Base-by-base conservation (phyloP, 345 rosid genomes). In the Eucalyptus sp. region DNA sequence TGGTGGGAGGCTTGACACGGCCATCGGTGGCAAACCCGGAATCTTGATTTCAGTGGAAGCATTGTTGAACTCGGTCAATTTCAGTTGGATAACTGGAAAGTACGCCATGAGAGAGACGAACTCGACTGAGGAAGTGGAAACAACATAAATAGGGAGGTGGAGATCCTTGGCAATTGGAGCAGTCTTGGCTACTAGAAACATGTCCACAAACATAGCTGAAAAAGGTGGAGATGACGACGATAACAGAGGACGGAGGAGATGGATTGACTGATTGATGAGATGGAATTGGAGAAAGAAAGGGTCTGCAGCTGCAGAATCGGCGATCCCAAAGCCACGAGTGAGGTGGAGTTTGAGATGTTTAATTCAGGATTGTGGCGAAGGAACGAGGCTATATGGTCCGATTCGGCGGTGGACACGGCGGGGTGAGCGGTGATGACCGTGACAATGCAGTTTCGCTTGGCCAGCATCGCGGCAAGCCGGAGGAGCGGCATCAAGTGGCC, bases 401-500 rank as follows among this genome's bases (percentile, higher is more conserved):
- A 89, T 58, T 94, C 94, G 10, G 95, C 68, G 1, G 31, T 43
- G 13, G 95, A 91, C 49, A 92, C 91, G 76, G 90, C 90, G 4
- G 94, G 91, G 44, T 86, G 86, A 44, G 90, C 22, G 12, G 62
- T 56, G 62, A 56, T 24, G 62, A 56, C 62, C 13, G 29, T 56
- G 62, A 56, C 12, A 0, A 56, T 22, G 62, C 62, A 56, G 29
- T 56, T 56, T 56, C 29, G 90, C 49, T 85, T 71, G 49, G 90
- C 49, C 7, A 93, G 92, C n/a, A 86, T 37, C 5, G 27, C 27
- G 3, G 96, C 88, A 1, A 94, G 91, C 3, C 93, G 89, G 71
- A 94, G 95, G 88, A 91, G 91, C 5, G 93, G 94, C 25, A 86
- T 93, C 50, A 92, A 79, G 68, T 94, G 95, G 44, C 95, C 95